A percentile compares a stretch with the other conserved stretches of the same genome.
phyloP scores from a whole-genome alignment of 116 monocot species.

The Phalaenopsis hybrid region DNA sequence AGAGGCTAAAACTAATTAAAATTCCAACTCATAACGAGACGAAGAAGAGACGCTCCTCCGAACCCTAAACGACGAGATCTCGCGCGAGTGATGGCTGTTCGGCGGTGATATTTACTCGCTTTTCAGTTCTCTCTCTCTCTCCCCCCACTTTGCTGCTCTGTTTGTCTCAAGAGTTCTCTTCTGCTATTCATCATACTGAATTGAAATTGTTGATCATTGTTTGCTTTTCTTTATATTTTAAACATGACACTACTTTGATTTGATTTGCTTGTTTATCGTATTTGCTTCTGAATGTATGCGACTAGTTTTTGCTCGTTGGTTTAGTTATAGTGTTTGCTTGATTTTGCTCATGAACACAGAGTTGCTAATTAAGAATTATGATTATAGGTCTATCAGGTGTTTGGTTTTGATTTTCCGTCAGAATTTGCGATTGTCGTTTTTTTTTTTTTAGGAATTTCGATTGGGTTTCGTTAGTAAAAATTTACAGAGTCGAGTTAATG shows the following conservation, averaged over 20 bases:
- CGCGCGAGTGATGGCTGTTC: slow-evolving; percentile 6
- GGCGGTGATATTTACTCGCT: neutral
- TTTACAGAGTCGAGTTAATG: too few species aligned
- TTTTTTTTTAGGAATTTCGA: neutral
- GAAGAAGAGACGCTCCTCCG: neutral
- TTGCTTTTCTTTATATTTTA: neutral
- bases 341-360: neutral
- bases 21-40: neutral
- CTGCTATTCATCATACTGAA: too few species aligned
- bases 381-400: too few species aligned
- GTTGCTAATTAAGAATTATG: neutral
- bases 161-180: neutral
- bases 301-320: too few species aligned
- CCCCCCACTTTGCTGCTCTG: neutral
- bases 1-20: neutral
- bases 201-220: neutral
- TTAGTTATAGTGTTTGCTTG: neutral
- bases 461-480: too few species aligned
- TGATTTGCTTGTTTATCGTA: neutral
- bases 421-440: neutral
- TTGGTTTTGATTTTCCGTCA: neutral
- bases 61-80: slow-evolving; percentile 16
- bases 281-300: neutral
- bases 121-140: neutral
- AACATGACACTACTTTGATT: neutral